These are phyloP conservation scores for Fraxinus greggii DNA, from an alignment of 305 asterid genomes.

Conservation along the genomic window DNA sequence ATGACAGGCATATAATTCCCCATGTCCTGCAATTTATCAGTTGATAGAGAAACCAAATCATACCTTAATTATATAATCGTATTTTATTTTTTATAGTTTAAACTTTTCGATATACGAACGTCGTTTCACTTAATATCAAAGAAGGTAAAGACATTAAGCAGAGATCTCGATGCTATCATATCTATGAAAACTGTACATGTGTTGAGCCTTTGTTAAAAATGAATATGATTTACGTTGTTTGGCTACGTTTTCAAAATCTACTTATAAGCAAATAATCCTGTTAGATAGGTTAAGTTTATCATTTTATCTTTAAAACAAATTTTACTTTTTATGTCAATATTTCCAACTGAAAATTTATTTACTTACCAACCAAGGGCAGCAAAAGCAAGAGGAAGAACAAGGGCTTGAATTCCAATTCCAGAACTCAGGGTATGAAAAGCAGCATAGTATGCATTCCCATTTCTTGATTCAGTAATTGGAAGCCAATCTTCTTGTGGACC, in stretches of 20 bases:
- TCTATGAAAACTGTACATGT: neutral
- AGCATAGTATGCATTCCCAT: constrained; percentile 80
- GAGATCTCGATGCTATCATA: no score
- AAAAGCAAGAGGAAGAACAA: constrained; percentile 79
- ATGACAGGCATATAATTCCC: constrained; percentile 62
- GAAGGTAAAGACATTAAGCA: neutral
- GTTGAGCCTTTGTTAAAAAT: no score
- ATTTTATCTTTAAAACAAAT: no score
- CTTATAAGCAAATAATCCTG: no score
- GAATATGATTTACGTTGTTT: no score
- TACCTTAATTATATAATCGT: neutral
- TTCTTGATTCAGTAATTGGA: constrained; percentile 85
- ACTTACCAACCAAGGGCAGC: constrained; percentile 77
- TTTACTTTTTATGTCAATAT: no score
- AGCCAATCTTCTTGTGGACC: constrained; percentile 85
- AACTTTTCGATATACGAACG: neutral
- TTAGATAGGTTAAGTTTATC: no score
- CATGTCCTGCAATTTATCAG: constrained; percentile 50
- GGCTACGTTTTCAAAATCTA: no score
- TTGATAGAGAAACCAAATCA: neutral
- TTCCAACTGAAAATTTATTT: neutral
- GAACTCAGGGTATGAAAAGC: constrained; percentile 87
- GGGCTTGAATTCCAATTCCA: constrained; percentile 84
- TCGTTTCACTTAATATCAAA: neutral
- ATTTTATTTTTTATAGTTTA: neutral